These are phyloP conservation scores for Neospora caninum DNA, from an alignment of 169 alveolate genomes.

Conservation along the genomic window DNA sequence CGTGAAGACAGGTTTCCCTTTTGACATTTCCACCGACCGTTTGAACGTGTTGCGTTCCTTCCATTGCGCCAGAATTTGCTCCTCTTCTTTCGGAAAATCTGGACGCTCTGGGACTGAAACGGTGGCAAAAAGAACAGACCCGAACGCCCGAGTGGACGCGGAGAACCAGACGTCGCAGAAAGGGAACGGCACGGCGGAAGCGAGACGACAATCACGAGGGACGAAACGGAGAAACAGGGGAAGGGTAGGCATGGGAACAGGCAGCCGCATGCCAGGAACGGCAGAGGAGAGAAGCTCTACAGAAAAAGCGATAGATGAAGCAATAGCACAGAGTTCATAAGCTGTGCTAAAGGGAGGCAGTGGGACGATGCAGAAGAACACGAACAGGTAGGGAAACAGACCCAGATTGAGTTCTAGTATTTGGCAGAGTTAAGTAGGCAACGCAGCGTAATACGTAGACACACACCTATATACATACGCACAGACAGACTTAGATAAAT, in stretches of 20 bases:
- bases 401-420: too few species aligned
- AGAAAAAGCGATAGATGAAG: background rate
- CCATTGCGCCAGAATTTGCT: conserved; percentile 40
- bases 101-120: conserved; percentile 61
- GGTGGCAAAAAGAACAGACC: background rate
- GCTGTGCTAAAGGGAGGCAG: too few species aligned
- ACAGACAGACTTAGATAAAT: too few species aligned
- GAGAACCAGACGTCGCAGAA: background rate
- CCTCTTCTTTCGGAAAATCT: conserved; percentile 55
- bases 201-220: too few species aligned
- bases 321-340: too few species aligned
- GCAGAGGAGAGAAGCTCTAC: background rate
- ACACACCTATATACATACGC: too few species aligned
- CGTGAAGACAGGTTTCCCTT: conserved; percentile 89
- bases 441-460: too few species aligned
- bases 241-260: background rate
- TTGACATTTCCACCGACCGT: background rate
- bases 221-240: background rate
- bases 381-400: too few species aligned
- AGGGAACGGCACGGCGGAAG: too few species aligned
- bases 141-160: background rate
- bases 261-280: too few species aligned
- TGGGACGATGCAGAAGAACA: too few species aligned
- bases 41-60: conserved; percentile 11
- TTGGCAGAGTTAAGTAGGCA: too few species aligned